Percentiles rank a stretch among this genome's conserved stretches.
These are phyloP conservation scores for Pelargonium nanum DNA, from an alignment of 345 rosid genomes.

Conservation along the genomic window DNA sequence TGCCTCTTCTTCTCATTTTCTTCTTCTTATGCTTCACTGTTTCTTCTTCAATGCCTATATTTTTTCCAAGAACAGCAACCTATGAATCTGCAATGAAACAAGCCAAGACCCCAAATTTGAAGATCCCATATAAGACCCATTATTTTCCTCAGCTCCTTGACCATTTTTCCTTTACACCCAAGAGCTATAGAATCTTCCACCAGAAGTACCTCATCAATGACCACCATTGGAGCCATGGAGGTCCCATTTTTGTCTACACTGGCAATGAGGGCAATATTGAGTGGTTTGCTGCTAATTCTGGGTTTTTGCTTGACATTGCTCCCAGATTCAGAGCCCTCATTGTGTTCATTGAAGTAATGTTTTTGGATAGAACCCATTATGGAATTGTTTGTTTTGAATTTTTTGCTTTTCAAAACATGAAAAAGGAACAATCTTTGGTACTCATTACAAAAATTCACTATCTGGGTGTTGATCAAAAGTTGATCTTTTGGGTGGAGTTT, in stretches of 20 bases:
- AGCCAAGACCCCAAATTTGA: constrained; percentile 12
- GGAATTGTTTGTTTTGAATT: neutral
- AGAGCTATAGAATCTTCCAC: constrained; percentile 44
- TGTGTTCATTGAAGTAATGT: constrained; percentile 63
- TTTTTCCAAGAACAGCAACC: constrained; percentile 21
- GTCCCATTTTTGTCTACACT: constrained; percentile 63
- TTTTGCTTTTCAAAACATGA: neutral
- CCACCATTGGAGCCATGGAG: constrained; percentile 42
- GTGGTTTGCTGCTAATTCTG: constrained; percentile 78
- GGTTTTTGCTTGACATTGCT: constrained; percentile 71
- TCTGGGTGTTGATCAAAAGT: no score
- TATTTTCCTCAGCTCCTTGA: constrained; percentile 68
- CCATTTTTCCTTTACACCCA: constrained; percentile 55
- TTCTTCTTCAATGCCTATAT: constrained; percentile 17
- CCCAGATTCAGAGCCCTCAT: constrained; percentile 70
- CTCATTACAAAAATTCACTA: no score
- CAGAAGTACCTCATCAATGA: constrained; percentile 63
- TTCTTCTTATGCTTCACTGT: constrained; percentile 10
- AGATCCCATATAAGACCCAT: constrained; percentile 32
- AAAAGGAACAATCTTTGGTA: neutral
- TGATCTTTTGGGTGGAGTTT: neutral
- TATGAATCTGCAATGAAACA: constrained; percentile 19
- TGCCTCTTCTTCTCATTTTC: constrained; percentile 12
- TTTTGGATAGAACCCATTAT: neutral
- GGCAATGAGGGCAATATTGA: constrained; percentile 82